A percentile compares a stretch with the other conserved stretches of the same genome.
These are phyloP conservation scores for Rhododendron molle DNA, from an alignment of 148 eudicot genomes.

Conservation along the genomic window DNA sequence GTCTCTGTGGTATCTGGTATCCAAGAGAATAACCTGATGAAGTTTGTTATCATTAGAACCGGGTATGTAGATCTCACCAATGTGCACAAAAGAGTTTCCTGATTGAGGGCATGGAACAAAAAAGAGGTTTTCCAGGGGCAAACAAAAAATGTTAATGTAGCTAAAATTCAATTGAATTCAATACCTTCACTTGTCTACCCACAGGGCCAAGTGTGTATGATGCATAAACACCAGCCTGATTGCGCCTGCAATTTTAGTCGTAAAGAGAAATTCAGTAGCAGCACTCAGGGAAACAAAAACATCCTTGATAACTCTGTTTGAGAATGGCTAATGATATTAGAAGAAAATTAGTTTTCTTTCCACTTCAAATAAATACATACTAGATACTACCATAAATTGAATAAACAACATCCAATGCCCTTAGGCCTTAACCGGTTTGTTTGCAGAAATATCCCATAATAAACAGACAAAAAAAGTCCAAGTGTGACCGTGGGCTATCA, in stretches of 20 bases:
- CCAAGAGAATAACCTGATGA: conserved; percentile 67
- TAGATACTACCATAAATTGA: neutral
- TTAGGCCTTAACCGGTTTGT: conserved; percentile 3
- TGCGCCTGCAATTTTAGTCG: conserved; percentile 41
- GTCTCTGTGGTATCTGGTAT: conserved; percentile 76
- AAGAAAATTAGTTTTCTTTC: neutral
- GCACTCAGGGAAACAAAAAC: neutral
- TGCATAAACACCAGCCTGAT: conserved; percentile 75
- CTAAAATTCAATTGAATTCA: conserved; percentile 3
- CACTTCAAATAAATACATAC: neutral
- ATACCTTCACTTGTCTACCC: conserved; percentile 60
- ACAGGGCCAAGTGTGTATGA: conserved; percentile 64
- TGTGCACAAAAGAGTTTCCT: neutral
- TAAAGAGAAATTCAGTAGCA: neutral
- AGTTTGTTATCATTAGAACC: conserved; percentile 13
- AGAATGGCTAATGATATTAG: neutral
- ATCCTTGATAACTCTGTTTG: neutral
- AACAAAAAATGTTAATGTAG: neutral
- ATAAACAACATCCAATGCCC: neutral
- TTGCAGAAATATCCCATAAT: neutral
- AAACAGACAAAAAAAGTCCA: neutral
- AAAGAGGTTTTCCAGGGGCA: neutral
- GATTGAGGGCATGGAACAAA: neutral
- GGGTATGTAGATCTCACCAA: conserved; percentile 5
- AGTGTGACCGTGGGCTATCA: conserved; percentile 52